Evolutionary conservation across 1,284 basidiomycete genomes (phyloP), one percentile per base, ranked within the genome.

Genomic region (Ceratorhiza oryzae-sativae): DNA sequence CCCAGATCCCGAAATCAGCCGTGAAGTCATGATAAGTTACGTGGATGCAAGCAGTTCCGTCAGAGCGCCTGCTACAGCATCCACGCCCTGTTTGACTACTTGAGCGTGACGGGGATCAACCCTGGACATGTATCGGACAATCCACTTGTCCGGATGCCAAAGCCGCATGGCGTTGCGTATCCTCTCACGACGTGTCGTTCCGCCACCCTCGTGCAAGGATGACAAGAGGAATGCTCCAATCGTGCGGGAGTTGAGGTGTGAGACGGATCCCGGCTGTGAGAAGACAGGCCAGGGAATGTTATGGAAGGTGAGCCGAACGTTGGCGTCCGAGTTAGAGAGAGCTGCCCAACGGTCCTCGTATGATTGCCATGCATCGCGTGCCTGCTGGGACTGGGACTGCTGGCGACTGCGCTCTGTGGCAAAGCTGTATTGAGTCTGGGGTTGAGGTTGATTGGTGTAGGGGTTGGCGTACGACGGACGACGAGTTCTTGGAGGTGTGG

Each of bases 61-160:
- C 23, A 72, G 48, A 20, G 71, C 61, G 4, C 71, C 49, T 20
- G 71, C 71, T 20, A 72, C 71, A 1, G 63, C 63, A 25, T 65
- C 42, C 15, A 72, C 71, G 23, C 63, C 71, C 6, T 72, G 63
- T 34, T 48, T 53, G 15, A 72, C 63, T 23, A 51, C 42, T 30
- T 58, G 49, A 23, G 41, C 53, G 20, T 72, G 61, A 18, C 63
- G 61, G 20, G 51, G 49, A 27, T 58, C 62, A 46, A 60, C 68
- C 56, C 51, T 51, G 25, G 27, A 18, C 55, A 60, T 61, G 45
- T 53, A 49, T 8, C 68, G 56, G 32, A 41, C 56, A 8, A 56
- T 70, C 61, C 71, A 74, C 58, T 74, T 74, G 51, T 74, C 73
- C 8, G 73, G 62, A 46, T 74, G 73, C 73, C 73, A 74, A 3